These are phyloP conservation scores for Plasmodium relictum DNA, from an alignment of 169 alveolate species.

Conservation along the genomic window DNA sequence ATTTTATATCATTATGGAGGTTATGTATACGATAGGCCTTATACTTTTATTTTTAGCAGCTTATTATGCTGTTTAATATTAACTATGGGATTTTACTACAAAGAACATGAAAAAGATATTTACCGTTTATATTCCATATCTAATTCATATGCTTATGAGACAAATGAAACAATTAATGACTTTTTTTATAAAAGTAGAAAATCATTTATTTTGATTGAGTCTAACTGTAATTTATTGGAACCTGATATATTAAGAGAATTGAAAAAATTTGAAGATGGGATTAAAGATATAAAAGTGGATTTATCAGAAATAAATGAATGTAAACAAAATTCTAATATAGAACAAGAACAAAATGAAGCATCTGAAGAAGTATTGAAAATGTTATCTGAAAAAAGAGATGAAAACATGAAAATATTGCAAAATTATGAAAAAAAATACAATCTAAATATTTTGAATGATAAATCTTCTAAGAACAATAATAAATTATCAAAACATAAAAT, in stretches of 20 bases:
- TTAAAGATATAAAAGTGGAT: slow-evolving; percentile 23
- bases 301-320: slow-evolving; percentile 37
- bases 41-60: slow-evolving; percentile 15
- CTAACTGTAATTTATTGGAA: slow-evolving; percentile 39
- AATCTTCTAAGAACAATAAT: too few relatives aligned
- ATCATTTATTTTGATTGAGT: slow-evolving; percentile 41
- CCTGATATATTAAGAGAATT: slow-evolving; percentile 28
- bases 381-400: slow-evolving; percentile 9
- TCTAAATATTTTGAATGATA: too few relatives aligned
- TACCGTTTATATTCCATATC: slow-evolving; percentile 52
- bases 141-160: slow-evolving; percentile 34
- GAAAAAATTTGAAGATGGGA: slow-evolving; percentile 57
- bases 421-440: not conserved
- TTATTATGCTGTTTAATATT: slow-evolving; percentile 14
- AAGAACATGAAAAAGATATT: slow-evolving; percentile 59
- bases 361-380: slow-evolving; percentile 22
- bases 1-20: slow-evolving; percentile 50
- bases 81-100: slow-evolving; percentile 30
- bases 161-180: slow-evolving; percentile 39
- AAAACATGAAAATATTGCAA: not conserved
- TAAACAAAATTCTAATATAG: not conserved
- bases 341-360: slow-evolving; percentile 17
- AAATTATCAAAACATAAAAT: not conserved
- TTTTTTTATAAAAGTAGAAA: slow-evolving; percentile 52
- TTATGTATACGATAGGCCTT: slow-evolving; percentile 63